Evolutionary conservation across 805 yeast genomes (phyloP), one percentile per base, ranked within the genome.

Genomic region (Hermanozyma aechmeae): DNA sequence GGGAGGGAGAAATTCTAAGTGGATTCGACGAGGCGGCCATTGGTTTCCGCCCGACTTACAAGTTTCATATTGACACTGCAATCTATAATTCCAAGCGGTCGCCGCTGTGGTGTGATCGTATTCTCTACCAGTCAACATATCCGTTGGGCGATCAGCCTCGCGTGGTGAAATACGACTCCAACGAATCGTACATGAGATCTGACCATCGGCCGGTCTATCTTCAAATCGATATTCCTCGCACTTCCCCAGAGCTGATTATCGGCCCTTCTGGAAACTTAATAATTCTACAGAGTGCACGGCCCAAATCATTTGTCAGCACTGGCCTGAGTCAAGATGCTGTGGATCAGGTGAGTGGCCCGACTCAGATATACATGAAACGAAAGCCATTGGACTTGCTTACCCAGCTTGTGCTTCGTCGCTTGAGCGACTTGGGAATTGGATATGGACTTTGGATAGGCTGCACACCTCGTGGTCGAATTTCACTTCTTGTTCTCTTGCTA

Each of bases 51-150:
- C 96, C 95, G 8, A 81, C 94, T 0, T 87, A 79, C 59, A 87
- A 87, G 53, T 82, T 61, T 48, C 50, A 53, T 28, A 34, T 65
- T 2, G 68, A 71, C 18, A 61, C 76, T 0, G 63, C 66, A n/a
- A 51, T 56, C 7, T 81, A 72, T 49, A 70, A 72, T 35, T 24
- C 49, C 2, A 76, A 74, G 39, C 61, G 96, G 31, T 57, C 60
- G 1, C 93, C 96, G 0, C 78, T 94, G 5, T 87, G 95, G 94
- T 86, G 96, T 53, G 97, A 87, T 49, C 56, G 97, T 30, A 71
- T 87, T 5, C 49, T 87, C 26, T 83, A 59, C 43, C 68, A 70
- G 31, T 47, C 61, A 2, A 71, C 76, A 15, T 50, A 53, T 33
- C 40, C 16, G 21, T 13, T 27, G 29, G 11, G 24, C 30, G 36